Base-by-base conservation (phyloP, 2,329 filamentous ascomycete genomes). In the Purpureocillium lavendulum region DNA sequence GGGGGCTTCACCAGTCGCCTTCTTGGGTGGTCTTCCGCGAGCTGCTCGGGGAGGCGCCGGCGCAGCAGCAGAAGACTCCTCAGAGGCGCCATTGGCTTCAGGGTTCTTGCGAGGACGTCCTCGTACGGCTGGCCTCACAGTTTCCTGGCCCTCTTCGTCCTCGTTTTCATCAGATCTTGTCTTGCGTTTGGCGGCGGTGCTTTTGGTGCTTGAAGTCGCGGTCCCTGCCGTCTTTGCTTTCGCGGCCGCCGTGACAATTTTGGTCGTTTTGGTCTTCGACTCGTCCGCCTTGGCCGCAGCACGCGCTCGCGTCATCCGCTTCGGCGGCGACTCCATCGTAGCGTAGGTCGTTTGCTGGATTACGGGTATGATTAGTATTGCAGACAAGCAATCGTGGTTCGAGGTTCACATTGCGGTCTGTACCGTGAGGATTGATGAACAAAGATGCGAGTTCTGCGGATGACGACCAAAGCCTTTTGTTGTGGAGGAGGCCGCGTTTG, bases 291-390 rank as follows among this genome's bases (percentile, higher is more conserved):
- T 69, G 33, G 66, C 66, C 21, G 66, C 65, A 26, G 67, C 65
- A 42, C 67, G 58, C 34, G 67, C 60, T 38, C 75, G 70, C 45
- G 75, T 79, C 52, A 78, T 68, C 47, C 75, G 71, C 60, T 77
- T 77, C 29, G 75, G 75, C 38, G 75, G 74, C 42, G 72, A 77
- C 47, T 74, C 70, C 73, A 79, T 53, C 12, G 30, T 42, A 29
- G 26, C 26, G n/a, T n/a, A 29, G n/a, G 38, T 26, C 9, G 16
- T 37, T 36, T n/a, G n/a, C n/a, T n/a, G 21, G 10, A 26, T 26
- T 10, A 26, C 21, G n/a, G n/a, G 8, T 39, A 12, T n/a, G 38
- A 37, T 39, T 45, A 42, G 33, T 45, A 26, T 6, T 5, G 21
- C 21, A 10, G 21, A 10, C 21, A 10, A 6, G 21, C 21, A 26